Conservation (phyloP, 345 rosid species). For the Hevea brasiliensis region DNA sequence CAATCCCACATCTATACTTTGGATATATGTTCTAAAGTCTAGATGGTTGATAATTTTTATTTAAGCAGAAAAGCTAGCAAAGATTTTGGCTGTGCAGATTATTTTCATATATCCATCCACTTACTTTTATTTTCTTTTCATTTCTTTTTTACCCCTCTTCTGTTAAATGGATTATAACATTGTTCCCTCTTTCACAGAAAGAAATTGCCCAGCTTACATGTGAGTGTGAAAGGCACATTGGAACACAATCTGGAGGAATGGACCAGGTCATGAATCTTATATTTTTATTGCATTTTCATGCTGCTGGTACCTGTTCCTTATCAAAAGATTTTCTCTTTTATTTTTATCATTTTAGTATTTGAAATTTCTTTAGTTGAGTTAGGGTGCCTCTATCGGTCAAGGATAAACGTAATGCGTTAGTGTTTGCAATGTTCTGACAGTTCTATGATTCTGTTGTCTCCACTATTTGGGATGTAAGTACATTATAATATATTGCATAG, state of each 20-base stretch:
- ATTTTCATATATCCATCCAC: neutral
- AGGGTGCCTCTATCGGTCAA: too few relatives aligned
- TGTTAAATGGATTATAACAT: neutral
- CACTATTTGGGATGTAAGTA: neutral
- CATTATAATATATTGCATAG: neutral
- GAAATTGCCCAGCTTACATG: slow-evolving; percentile 95
- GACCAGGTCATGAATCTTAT: slow-evolving; percentile 64
- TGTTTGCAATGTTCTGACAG: neutral
- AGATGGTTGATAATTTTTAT: neutral
- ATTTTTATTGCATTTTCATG: neutral
- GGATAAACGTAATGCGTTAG: neutral
- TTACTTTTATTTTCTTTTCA: neutral
- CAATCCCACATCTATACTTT: neutral
- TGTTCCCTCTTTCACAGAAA: slow-evolving; percentile 54
- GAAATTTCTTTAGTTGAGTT: neutral
- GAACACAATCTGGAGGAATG: slow-evolving; percentile 99
- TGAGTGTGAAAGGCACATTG: slow-evolving; percentile 91
- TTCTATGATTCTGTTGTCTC: slow-evolving; percentile 4
- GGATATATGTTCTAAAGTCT: neutral
- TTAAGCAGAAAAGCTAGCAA: neutral
- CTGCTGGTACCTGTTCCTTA: neutral
- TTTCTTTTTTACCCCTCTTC: neutral
- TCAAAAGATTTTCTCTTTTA: too few relatives aligned
- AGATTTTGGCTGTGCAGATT: neutral
- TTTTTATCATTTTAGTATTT: too few relatives aligned